Percentiles rank a stretch among this genome's conserved stretches.
Conservation (phyloP, 768 basidiomycete genomes). For the Boletus tylopilopsis region DNA sequence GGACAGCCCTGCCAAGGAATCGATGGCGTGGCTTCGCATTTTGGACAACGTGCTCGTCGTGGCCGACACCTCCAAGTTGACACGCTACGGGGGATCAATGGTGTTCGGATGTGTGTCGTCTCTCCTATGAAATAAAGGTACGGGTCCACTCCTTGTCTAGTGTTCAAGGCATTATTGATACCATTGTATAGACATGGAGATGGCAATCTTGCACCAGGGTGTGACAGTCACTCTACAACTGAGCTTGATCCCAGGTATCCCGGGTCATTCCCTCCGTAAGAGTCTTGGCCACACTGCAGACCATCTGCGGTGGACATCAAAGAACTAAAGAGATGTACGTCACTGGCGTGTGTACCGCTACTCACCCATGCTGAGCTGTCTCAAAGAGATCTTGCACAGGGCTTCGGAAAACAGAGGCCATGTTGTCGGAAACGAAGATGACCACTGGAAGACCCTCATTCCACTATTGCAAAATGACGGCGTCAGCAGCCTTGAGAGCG, state of each 20-base stretch:
- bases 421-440: conserved; percentile 57
- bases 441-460: conserved; percentile 48
- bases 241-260: conserved; percentile 30
- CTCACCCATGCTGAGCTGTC: no score
- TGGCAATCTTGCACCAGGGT: conserved; percentile 20
- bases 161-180: background rate
- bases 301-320: no score
- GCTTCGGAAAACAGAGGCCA: conserved; percentile 34
- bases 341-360: no score
- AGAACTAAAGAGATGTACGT: no score
- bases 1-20: conserved; percentile 31
- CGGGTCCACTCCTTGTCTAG: background rate
- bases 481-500: conserved; percentile 38
- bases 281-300: conserved; percentile 30
- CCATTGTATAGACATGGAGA: conserved; percentile 16
- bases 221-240: conserved; percentile 36
- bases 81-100: conserved; percentile 55
- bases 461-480: conserved; percentile 42
- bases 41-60: conserved; percentile 59
- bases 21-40: conserved; percentile 60
- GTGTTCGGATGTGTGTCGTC: conserved; percentile 50
- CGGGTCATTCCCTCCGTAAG: conserved; percentile 23
- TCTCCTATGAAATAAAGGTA: conserved; percentile 15
- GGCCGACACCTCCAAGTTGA: conserved; percentile 48
- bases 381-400: no score